Evolutionary conservation across 2,329 filamentous ascomycete species (phyloP).

Genomic region (Colletotrichum cuscutae): DNA sequence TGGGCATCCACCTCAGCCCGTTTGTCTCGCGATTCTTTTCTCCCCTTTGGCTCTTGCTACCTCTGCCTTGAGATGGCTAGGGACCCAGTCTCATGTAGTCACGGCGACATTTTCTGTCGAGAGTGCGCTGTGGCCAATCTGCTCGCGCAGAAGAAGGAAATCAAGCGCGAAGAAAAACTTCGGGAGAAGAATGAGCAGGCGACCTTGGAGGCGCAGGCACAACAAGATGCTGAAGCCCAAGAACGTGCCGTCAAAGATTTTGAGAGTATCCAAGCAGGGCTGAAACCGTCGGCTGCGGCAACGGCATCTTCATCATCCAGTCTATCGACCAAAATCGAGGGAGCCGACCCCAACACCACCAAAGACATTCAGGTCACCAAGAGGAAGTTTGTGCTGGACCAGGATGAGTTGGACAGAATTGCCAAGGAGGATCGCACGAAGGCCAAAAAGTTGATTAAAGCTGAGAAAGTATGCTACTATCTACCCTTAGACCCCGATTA

Average conservation of each 20-base stretch:
- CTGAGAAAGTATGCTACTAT: conserved; percentile 69
- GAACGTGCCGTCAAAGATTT: conserved; percentile 82
- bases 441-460: conserved; percentile 75
- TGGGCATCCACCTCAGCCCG: conserved; percentile 89
- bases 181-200: conserved; percentile 71
- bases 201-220: conserved; percentile 66
- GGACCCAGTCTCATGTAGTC: conserved; percentile 83
- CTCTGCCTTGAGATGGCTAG: conserved; percentile 86
- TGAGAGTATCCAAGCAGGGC: conserved; percentile 83
- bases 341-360: not conserved
- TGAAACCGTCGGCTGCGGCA: conserved; percentile 47
- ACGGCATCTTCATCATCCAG: not conserved
- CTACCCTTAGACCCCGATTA: not conserved
- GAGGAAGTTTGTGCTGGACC: conserved; percentile 84
- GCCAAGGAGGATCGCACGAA: conserved; percentile 76
- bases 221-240: conserved; percentile 75
- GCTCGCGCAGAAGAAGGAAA: conserved; percentile 90
- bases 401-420: conserved; percentile 78
- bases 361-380: conserved; percentile 54
- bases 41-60: conserved; percentile 89
- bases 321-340: not conserved
- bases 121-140: conserved; percentile 94
- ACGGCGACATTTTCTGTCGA: conserved; percentile 92
- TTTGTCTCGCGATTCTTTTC: conserved; percentile 88
- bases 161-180: conserved; percentile 80